Base-by-base conservation (phyloP, 176 grass and related monocot species). In the Zea luxurians region DNA sequence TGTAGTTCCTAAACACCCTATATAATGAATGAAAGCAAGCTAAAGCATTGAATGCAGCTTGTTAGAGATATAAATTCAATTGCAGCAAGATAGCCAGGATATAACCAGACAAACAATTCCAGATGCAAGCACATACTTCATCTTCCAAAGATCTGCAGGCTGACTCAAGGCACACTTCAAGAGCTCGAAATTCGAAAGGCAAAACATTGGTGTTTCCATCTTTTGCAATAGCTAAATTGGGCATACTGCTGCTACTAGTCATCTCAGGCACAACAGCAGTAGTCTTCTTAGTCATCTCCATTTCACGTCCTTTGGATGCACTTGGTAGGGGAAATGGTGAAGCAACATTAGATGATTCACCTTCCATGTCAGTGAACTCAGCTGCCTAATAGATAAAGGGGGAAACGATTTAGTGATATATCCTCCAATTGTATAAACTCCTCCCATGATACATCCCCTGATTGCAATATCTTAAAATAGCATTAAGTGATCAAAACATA, bases 91-190 rank as follows among this genome's bases (percentile, higher is more conserved):
- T 62, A 80, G 48, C 16, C 11, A 48, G 44, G 0, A 58, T 58
- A 58, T 58, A 58, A 20, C 17, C 7, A 58, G 55, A 74, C 6
- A 27, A 66, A 58, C 38, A 41, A 73, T 79, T 82, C 16, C 10
- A 82, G 20, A 82, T 47, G 77, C 70, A 70, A 74, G 18, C 9
- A 64, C 74, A 41, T 82, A 99, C 96, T 85, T 99, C 92, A 71
- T 93, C 92, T 87, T 99, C 96, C 63, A 99, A 82, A 68, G 74
- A 84, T 85, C 92, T 95, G 83, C 96, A 99, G 62, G 96, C 88
- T 64, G 96, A 95, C 80, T 95, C 96, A 34, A 99, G 92, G 64
- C 96, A 99, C 37, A 95, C 92, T 84, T 99, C 96, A 66, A 99
- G 92, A 5, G 92, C 96, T 83, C 83, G 83, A 75, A 99, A 99